phyloP scores from a whole-genome alignment of 306 rosid genomes.

The Neltuma alba region DNA sequence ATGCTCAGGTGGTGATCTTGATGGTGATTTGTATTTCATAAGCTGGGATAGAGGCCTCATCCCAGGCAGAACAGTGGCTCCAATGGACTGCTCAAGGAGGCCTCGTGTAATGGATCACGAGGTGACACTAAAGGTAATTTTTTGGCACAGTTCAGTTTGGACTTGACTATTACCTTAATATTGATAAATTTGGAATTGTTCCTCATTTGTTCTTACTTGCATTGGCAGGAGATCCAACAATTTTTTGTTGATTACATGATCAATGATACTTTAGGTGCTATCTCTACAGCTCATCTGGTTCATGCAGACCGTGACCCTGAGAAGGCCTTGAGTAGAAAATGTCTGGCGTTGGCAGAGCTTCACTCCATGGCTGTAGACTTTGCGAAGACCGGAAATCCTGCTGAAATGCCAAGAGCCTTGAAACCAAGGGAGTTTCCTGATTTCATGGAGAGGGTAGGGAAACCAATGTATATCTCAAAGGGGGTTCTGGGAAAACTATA shows the following conservation, averaged over 20 bases:
- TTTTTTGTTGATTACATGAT: slow-evolving; percentile 95
- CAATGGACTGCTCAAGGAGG: slow-evolving; percentile 88
- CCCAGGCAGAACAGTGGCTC: slow-evolving; percentile 61
- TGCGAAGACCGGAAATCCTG: slow-evolving; percentile 97
- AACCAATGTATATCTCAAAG: slow-evolving; percentile 70
- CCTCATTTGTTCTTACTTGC: slow-evolving; percentile 29
- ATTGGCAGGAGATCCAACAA: slow-evolving; percentile 77
- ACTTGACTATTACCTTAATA: background rate
- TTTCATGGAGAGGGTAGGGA: slow-evolving; percentile 87
- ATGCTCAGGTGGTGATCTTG: slow-evolving; percentile 99
- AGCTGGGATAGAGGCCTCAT: slow-evolving; percentile 82
- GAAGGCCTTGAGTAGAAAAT: slow-evolving; percentile 70
- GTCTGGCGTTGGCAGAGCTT: slow-evolving; percentile 75
- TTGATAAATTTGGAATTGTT: slow-evolving; percentile 21
- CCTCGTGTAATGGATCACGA: slow-evolving; percentile 85
- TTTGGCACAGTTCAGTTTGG: background rate
- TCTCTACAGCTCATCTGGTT: slow-evolving; percentile 92
- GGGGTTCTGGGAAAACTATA: slow-evolving; percentile 82
- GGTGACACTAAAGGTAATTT: slow-evolving; percentile 76
- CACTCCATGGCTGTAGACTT: slow-evolving; percentile 98
- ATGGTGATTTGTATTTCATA: slow-evolving; percentile 87
- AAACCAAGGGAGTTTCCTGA: slow-evolving; percentile 85
- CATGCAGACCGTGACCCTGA: slow-evolving; percentile 82
- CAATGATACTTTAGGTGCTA: slow-evolving; percentile 90
- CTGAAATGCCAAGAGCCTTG: slow-evolving; percentile 78